Base-by-base conservation (phyloP, 2,329 filamentous ascomycete genomes). In the Zymoseptoria pseudotritici region DNA sequence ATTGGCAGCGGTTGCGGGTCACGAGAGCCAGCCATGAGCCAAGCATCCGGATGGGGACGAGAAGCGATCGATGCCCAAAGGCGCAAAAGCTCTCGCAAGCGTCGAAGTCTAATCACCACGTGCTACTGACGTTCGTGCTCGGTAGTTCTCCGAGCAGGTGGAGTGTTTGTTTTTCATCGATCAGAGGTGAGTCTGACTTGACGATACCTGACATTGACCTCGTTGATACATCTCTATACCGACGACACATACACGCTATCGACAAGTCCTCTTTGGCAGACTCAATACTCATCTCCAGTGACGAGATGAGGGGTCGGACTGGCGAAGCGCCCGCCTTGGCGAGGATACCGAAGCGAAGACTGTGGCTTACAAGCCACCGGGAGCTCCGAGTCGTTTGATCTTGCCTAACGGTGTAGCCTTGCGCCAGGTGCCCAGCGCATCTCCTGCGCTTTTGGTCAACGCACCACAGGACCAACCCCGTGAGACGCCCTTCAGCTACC, bases 291-390 rank as follows among this genome's bases (percentile, higher is more conserved):
- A 4, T 17, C 4, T 46, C 17, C 36, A 53, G n/a, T 50, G 50
- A 56, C 56, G 57, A 51, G 53, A 52, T 51, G 51, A 55, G n/a
- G 8, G 55, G 36, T 58, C 60, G 20, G 50, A 46, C 36, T 46
- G 36, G 36, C 36, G 36, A n/a, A 13, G 36, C 17, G 36, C 13
- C 36, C 17, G 13, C 36, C 17, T 46, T 6, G 17, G 17, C 36
- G 36, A 46, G 17, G 13, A 17, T 53, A 29, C 52, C 52, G 52
- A 24, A 29, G 52, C 52, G 22, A 29, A 53, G 11, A 10, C 29
- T n/a, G 52, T 53, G 52, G 52, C 52, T 53, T 53, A 29, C 11
- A 53, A 53, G 52, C 52, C 52, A 53, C 52, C 52, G 52, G 22
- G 52, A 29, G n/a, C 52, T 53, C 52, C 52, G 52, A 26, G 10